Conservation (phyloP, 202 grass and related monocot species). For the Zoysia matrella region DNA sequence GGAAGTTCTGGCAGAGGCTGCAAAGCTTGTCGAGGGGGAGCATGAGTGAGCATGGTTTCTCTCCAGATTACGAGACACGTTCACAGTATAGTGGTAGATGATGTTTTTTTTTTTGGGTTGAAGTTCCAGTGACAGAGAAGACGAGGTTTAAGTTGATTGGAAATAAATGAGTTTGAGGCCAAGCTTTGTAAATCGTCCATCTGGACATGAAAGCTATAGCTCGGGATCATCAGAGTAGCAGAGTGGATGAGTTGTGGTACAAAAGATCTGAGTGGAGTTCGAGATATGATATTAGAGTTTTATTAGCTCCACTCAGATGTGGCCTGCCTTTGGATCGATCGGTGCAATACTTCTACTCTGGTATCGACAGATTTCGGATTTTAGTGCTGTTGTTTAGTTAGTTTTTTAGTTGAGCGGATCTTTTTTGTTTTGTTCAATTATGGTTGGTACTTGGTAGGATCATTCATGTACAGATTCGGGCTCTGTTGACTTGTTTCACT, state of each 20-base stretch:
- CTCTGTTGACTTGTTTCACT: neutral
- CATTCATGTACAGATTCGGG: slow-evolving; percentile 50
- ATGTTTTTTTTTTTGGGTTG: slow-evolving; percentile 14
- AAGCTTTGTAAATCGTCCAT: neutral
- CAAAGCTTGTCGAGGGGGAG: too few relatives aligned
- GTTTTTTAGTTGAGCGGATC: neutral
- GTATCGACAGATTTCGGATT: slow-evolving; percentile 5
- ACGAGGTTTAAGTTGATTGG: neutral
- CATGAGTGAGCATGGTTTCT: slow-evolving; percentile 61
- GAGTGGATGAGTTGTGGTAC: neutral
- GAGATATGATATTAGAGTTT: slow-evolving; percentile 13
- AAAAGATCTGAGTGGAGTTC: neutral
- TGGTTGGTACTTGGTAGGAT: slow-evolving; percentile 30
- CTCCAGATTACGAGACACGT: slow-evolving; percentile 49
- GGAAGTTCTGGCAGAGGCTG: slow-evolving; percentile 57
- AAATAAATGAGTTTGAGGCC: too few relatives aligned
- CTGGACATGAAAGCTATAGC: slow-evolving; percentile 16
- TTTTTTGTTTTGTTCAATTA: slow-evolving; percentile 40
- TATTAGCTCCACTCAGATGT: slow-evolving; percentile 15
- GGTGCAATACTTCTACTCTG: neutral
- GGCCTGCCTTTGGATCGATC: slow-evolving; percentile 5
- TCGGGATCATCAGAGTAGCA: too few relatives aligned
- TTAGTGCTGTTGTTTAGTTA: slow-evolving; percentile 26
- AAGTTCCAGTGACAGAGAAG: slow-evolving; percentile 10
- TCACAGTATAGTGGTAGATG: slow-evolving; percentile 49